Evolutionary conservation across 2,329 filamentous ascomycete genomes (phyloP).

Genomic region (Penicillium sp.): DNA sequence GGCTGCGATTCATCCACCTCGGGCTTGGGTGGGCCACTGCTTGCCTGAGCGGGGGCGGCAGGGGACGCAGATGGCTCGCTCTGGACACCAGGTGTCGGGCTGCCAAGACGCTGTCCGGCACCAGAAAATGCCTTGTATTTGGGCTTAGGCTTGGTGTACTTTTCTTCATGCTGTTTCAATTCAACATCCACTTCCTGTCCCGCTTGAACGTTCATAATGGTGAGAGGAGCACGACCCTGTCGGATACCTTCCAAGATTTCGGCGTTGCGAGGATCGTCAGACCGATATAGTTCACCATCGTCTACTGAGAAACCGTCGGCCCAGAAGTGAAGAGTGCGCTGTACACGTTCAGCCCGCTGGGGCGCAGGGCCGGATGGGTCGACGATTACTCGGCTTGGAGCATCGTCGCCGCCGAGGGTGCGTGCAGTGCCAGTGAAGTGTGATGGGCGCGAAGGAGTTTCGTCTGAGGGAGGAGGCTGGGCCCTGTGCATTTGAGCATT

Average conservation of each 20-base stretch:
- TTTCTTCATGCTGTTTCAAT: slow-evolving; percentile 66
- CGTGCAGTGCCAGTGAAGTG: slow-evolving; percentile 64
- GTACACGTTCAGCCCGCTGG: slow-evolving; percentile 55
- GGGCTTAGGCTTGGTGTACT: slow-evolving; percentile 66
- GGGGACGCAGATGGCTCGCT: slow-evolving; percentile 39
- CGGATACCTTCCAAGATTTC: slow-evolving; percentile 66
- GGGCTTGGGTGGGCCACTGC: slow-evolving; percentile 42
- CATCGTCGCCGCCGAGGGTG: slow-evolving; percentile 68
- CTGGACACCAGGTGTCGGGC: slow-evolving; percentile 61
- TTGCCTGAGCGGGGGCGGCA: slow-evolving; percentile 23
- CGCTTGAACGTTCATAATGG: slow-evolving; percentile 65
- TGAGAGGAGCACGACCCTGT: slow-evolving; percentile 64
- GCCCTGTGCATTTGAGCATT: slow-evolving; percentile 28
- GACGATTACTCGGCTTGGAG: slow-evolving; percentile 61
- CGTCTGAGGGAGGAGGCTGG: slow-evolving; percentile 43
- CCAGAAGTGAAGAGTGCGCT: slow-evolving; percentile 67
- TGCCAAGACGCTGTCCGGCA: slow-evolving; percentile 64
- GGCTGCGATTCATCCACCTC: slow-evolving; percentile 62
- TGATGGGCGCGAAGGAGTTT: slow-evolving; percentile 46
- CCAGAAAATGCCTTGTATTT: slow-evolving; percentile 68
- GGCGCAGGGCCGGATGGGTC: slow-evolving; percentile 52
- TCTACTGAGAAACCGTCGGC: slow-evolving; percentile 69
- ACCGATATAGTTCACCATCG: slow-evolving; percentile 66
- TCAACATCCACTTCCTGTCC: slow-evolving; percentile 69
- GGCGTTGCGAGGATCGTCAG: slow-evolving; percentile 66